Evolutionary conservation across 331 rosid genomes (phyloP).

Genomic region (Pyracantha coccinea): DNA sequence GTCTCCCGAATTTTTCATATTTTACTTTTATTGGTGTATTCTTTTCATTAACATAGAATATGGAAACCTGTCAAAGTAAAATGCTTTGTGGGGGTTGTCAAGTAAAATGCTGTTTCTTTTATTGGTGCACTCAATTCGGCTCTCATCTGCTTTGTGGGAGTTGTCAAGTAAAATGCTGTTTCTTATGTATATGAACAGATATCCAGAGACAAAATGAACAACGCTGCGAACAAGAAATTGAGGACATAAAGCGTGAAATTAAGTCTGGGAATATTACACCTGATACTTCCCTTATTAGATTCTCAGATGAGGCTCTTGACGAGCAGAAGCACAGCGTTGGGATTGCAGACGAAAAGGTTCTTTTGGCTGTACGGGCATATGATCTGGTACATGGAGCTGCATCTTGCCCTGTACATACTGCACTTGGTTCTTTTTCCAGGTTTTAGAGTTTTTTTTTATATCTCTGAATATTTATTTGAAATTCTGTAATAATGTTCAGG

Average conservation of each 20-base stretch:
- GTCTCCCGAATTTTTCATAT: too few species aligned
- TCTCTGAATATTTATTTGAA: neutral
- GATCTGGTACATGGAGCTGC: slow-evolving; percentile 64
- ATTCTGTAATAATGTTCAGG: slow-evolving; percentile 43
- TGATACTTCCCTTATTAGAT: slow-evolving; percentile 52
- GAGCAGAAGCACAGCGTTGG: slow-evolving; percentile 94
- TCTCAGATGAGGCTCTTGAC: slow-evolving; percentile 81
- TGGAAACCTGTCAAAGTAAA: too few species aligned
- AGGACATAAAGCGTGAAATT: slow-evolving; percentile 64
- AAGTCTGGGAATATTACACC: slow-evolving; percentile 69
- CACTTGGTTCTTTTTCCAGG: too few species aligned
- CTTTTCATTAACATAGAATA: too few species aligned
- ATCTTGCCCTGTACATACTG: neutral
- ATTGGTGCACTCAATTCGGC: too few species aligned
- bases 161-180: neutral
- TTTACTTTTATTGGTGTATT: too few species aligned
- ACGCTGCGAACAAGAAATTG: slow-evolving; percentile 84
- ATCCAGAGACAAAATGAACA: slow-evolving; percentile 79
- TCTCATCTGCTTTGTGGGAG: neutral
- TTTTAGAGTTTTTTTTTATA: too few species aligned
- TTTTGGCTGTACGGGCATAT: slow-evolving; percentile 88
- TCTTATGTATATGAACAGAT: slow-evolving; percentile 37
- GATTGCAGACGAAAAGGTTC: slow-evolving; percentile 87
- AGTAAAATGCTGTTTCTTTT: neutral
- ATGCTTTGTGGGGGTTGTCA: neutral